Conservation (phyloP, 2,329 filamentous ascomycete genomes). For the Neofusicoccum sp. region DNA sequence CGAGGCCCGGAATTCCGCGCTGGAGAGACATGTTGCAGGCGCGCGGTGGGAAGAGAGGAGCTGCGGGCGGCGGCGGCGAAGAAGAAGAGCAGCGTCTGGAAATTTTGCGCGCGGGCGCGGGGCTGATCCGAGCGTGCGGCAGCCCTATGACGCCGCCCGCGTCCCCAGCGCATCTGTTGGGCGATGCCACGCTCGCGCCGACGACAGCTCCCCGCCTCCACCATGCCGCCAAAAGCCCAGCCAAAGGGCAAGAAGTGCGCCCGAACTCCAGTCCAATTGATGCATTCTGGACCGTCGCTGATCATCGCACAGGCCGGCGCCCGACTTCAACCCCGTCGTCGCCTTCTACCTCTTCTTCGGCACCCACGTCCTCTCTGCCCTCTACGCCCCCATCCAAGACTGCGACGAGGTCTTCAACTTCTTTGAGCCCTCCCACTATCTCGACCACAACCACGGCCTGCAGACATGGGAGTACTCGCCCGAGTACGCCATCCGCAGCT, state of each 20-base stretch:
- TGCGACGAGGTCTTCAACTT: conserved; percentile 99
- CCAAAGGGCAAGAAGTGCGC: conserved; percentile 12
- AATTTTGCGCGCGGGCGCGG: conserved; percentile 11
- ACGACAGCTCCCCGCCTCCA: neutral
- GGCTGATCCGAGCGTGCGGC: neutral
- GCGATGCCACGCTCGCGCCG: neutral
- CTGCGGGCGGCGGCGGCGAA: neutral
- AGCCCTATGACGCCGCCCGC: conserved; percentile 13
- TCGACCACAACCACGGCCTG: conserved; percentile 86
- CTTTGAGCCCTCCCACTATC: conserved; percentile 95
- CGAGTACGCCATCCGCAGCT: conserved; percentile 90
- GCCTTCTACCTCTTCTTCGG: conserved; percentile 79
- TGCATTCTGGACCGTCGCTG: conserved; percentile 45
- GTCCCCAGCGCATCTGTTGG: conserved; percentile 9
- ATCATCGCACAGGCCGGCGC: conserved; percentile 25
- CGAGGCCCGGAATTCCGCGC: conserved; percentile 34
- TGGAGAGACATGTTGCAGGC: conserved; percentile 2
- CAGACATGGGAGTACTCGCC: conserved; percentile 99
- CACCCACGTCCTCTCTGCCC: conserved; percentile 71
- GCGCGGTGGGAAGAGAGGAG: neutral
- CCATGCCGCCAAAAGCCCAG: conserved; percentile 5
- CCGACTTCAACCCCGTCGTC: conserved; percentile 62
- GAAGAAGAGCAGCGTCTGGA: conserved; percentile 6
- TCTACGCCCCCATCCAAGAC: conserved; percentile 89
- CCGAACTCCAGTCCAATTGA: neutral